These are phyloP conservation scores for Calonectria hawksworthii DNA, from an alignment of 2,329 filamentous ascomycete genomes.

Conservation along the genomic window DNA sequence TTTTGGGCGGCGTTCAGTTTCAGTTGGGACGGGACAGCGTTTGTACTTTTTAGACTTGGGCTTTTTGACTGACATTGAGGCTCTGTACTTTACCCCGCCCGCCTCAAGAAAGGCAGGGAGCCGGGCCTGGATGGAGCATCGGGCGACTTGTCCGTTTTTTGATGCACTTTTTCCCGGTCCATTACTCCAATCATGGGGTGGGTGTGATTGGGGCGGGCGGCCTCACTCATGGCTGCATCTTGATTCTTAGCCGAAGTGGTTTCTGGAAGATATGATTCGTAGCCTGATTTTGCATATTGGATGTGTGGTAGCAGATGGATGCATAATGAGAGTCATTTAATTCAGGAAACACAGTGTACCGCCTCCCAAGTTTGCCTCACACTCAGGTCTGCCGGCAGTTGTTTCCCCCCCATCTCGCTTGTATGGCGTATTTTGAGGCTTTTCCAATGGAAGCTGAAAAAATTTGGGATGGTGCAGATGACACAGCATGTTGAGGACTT, in stretches of 20 bases:
- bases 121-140: background rate
- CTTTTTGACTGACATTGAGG: constrained; percentile 4
- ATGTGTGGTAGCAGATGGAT: constrained; percentile 5
- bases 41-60: constrained; percentile 1
- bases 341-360: background rate
- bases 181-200: background rate
- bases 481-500: constrained; percentile 5
- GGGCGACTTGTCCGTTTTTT: background rate
- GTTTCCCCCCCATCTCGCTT: background rate
- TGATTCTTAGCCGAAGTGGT: background rate
- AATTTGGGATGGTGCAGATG: constrained; percentile 8
- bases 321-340: constrained; percentile 5
- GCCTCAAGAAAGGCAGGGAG: background rate
- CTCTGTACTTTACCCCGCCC: background rate
- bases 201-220: background rate
- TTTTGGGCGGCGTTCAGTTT: constrained; percentile 24
- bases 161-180: constrained; percentile 15
- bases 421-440: background rate
- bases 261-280: constrained; percentile 16
- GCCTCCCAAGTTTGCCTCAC: background rate
- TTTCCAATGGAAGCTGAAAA: constrained; percentile 9
- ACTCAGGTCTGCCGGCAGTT: background rate
- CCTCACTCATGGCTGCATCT: constrained; percentile 2
- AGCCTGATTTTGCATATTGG: constrained; percentile 5
- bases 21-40: constrained; percentile 8